These are phyloP conservation scores for Hordeum pubiflorum DNA, from an alignment of 202 grass and related monocot species.

Conservation along the genomic window DNA sequence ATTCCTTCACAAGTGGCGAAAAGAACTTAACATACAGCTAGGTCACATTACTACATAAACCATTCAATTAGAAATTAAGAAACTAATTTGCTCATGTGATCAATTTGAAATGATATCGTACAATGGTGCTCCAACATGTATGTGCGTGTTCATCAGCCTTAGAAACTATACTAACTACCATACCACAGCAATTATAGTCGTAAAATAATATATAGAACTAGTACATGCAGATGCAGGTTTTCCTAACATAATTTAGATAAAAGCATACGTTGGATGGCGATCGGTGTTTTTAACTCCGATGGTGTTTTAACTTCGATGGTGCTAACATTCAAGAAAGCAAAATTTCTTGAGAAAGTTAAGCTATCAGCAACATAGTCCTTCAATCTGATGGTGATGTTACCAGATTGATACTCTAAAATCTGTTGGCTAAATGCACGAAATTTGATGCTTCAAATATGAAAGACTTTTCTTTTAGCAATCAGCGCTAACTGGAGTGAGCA, in stretches of 20 bases:
- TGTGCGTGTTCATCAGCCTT: background rate
- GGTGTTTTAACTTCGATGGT: background rate
- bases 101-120: background rate
- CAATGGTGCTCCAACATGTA: background rate
- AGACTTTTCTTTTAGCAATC: background rate
- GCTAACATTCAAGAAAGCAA: slow-evolving; percentile 18
- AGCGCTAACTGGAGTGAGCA: background rate
- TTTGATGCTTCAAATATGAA: slow-evolving; percentile 10
- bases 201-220: background rate
- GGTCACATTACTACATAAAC: background rate
- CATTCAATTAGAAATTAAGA: background rate
- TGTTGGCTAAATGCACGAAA: background rate
- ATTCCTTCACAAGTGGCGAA: background rate
- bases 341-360: slow-evolving; percentile 6
- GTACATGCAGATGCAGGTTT: background rate
- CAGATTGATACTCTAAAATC: background rate
- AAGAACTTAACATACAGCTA: background rate
- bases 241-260: background rate
- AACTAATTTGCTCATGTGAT: background rate
- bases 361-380: slow-evolving; percentile 1
- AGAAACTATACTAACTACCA: background rate
- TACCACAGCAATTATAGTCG: background rate
- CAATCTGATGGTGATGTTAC: background rate
- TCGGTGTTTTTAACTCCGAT: background rate
- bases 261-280: background rate